Evolutionary conservation across 2,329 filamentous ascomycete genomes (phyloP).

Genomic region (Aspergillus fumigatiaffinis): DNA sequence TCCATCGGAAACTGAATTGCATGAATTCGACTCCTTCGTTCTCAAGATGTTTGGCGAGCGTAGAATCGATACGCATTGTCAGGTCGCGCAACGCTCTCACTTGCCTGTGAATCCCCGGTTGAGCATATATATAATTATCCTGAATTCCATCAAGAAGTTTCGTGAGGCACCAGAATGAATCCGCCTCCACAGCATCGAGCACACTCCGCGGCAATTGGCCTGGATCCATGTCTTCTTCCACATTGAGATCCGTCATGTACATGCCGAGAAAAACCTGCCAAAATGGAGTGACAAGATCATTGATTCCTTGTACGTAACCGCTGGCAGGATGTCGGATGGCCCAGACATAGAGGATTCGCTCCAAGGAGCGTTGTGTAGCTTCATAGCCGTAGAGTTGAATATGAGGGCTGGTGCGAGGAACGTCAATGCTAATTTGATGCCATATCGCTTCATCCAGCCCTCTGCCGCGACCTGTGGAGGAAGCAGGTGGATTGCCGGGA

Average conservation of each 20-base stretch:
- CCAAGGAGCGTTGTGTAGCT: slow-evolving; percentile 88
- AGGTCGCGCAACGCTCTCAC: slow-evolving; percentile 85
- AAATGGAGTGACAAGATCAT: slow-evolving; percentile 94
- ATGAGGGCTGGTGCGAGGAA: slow-evolving; percentile 93
- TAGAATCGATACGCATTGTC: slow-evolving; percentile 81
- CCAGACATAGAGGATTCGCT: slow-evolving; percentile 96
- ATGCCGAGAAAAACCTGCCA: slow-evolving; percentile 95
- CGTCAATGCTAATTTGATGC: slow-evolving; percentile 99
- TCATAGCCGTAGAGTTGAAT: slow-evolving; percentile 94
- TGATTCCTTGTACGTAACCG: slow-evolving; percentile 97
- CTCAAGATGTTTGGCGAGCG: slow-evolving; percentile 82
- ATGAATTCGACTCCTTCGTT: slow-evolving; percentile 94
- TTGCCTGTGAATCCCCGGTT: slow-evolving; percentile 93
- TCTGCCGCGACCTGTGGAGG: slow-evolving; percentile 54
- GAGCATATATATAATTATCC: slow-evolving; percentile 97
- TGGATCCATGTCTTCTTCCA: slow-evolving; percentile 93
- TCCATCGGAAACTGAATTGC: slow-evolving; percentile 98
- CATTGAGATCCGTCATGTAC: slow-evolving; percentile 91
- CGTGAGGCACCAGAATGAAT: slow-evolving; percentile 97
- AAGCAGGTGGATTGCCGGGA: slow-evolving; percentile 39
- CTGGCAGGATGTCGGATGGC: slow-evolving; percentile 95
- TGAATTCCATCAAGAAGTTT: slow-evolving; percentile 98
- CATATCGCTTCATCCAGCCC: slow-evolving; percentile 95
- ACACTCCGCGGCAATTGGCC: slow-evolving; percentile 88
- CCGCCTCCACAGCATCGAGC: slow-evolving; percentile 92